Base-by-base conservation (phyloP, 2,329 filamentous ascomycete species). In the Cryphonectria nitschkei region DNA sequence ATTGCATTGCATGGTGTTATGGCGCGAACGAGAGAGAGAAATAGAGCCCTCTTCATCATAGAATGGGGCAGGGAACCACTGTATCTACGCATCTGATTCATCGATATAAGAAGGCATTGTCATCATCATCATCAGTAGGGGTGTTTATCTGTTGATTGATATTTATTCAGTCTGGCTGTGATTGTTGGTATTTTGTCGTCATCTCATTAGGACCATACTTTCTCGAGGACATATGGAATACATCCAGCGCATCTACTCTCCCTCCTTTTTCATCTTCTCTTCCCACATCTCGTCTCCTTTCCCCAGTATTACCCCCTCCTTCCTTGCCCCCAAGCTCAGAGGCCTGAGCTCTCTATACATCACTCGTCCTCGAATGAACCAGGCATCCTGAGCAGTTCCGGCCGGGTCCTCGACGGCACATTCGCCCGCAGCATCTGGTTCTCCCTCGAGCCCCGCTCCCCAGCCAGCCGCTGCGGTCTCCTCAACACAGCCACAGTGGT, bases 1-100 rank as follows among this genome's bases (percentile, higher is more conserved):
- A 34, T 6, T 43, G 64, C 70, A 72, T 70, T 63, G 70, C 65
- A 70, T 32, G 70, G 70, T 68, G 70, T 72, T 69, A 65, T 14
- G 70, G 68, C 54, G 39, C 9, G 29, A 52, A 67, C 65, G 29
- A 56, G 43, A 43, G 29, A 39, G 32, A 29, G 52, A 11, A 14
- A 13, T 19, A 19, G 46, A 26, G 43, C 63, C 14, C 11, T 3
- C 3, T 22, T 46, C 43, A 22, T 22, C 43, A 46, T 46, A 46
- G 5, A 4, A 14, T 5, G 16, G 16, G 43, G 43, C 26, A 6
- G 13, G 7, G 22, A 5, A 1, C 9, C 46, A n/a, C n/a, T 50
- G 16, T 5, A 50, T n/a, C 9, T 16, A 46, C 6, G 4, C 19
- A 6, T 16, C 43, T 19, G 43, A 62, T 26, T 26, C 14, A 52